phyloP scores from a whole-genome alignment of 805 yeast genomes.

The Suhomyces pyralidae region DNA sequence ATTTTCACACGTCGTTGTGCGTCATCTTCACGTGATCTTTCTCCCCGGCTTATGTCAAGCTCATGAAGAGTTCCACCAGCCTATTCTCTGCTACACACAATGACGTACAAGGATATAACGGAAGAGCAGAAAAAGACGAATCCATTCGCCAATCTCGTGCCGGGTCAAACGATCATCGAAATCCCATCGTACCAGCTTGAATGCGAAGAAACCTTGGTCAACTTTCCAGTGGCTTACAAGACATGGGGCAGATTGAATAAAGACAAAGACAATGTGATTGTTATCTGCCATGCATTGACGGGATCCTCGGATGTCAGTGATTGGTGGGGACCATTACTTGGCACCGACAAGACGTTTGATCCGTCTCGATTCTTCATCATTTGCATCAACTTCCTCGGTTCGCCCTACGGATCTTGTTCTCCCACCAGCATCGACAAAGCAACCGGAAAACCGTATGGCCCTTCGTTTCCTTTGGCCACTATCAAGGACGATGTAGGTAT shows the following conservation, averaged over 20 bases:
- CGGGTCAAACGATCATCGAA: slow-evolving; percentile 73
- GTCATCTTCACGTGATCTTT: neutral
- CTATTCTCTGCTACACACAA: neutral
- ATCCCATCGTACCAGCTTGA: slow-evolving; percentile 75
- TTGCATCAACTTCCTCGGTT: slow-evolving; percentile 90
- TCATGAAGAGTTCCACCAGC: neutral
- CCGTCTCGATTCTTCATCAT: slow-evolving; percentile 82
- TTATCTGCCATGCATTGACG: slow-evolving; percentile 94
- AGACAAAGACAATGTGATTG: slow-evolving; percentile 68
- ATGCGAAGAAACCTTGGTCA: slow-evolving; percentile 67
- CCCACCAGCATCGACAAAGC: slow-evolving; percentile 81
- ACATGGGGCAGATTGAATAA: slow-evolving; percentile 89
- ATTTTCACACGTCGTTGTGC: neutral
- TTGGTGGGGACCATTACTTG: slow-evolving; percentile 98
- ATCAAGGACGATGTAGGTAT: slow-evolving; percentile 88
- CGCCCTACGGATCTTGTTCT: slow-evolving; percentile 94
- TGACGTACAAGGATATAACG: slow-evolving; percentile 36
- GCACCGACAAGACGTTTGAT: slow-evolving; percentile 84
- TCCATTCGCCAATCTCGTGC: slow-evolving; percentile 66
- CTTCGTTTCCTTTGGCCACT: slow-evolving; percentile 90
- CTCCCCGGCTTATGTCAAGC: neutral
- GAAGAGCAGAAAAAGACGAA: slow-evolving; percentile 52
- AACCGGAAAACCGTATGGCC: slow-evolving; percentile 80
- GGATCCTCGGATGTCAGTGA: slow-evolving; percentile 94
- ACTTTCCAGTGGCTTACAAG: slow-evolving; percentile 92